A percentile compares a stretch with the other conserved stretches of the same genome.
Conservation (phyloP, 352 stramenopile genomes). For the Halophytophthora polymorphica region DNA sequence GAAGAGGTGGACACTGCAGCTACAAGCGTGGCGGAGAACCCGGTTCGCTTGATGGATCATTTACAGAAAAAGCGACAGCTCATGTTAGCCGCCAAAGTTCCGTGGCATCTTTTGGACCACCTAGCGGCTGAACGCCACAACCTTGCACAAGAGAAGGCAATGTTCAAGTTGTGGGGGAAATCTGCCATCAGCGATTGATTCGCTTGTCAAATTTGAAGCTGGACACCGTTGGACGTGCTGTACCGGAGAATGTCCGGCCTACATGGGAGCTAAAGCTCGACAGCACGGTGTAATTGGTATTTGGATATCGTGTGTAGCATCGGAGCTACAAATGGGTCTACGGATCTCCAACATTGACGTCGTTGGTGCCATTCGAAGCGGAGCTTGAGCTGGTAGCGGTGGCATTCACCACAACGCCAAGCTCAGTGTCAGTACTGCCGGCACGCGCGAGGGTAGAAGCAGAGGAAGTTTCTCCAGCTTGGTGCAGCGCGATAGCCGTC, state of each 20-base stretch:
- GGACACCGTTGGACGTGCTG: too few relatives aligned
- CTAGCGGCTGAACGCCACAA: conserved; percentile 42
- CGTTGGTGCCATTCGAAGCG: too few relatives aligned
- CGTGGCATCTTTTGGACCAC: conserved; percentile 71
- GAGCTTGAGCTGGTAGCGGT: too few relatives aligned
- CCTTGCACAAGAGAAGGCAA: conserved; percentile 50
- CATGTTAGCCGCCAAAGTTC: conserved; percentile 47
- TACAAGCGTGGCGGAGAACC: conserved; percentile 1
- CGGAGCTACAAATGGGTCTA: too few relatives aligned
- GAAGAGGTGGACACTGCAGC: conserved; percentile 4
- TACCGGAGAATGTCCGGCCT: neutral
- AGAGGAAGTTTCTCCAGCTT: neutral
- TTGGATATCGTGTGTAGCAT: too few relatives aligned
- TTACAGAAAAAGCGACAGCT: conserved; percentile 32
- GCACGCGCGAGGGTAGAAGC: too few relatives aligned
- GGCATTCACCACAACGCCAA: too few relatives aligned
- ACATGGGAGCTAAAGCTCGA: neutral
- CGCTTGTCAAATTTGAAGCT: too few relatives aligned
- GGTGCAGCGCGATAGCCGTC: conserved; percentile 15
- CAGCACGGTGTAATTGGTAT: too few relatives aligned
- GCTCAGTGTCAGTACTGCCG: too few relatives aligned
- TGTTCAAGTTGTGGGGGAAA: conserved; percentile 61
- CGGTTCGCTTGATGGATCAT: conserved; percentile 8
- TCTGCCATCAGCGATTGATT: conserved; percentile 12
- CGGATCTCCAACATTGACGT: too few relatives aligned